Evolutionary conservation across 2,329 filamentous ascomycete genomes (phyloP), one percentile per base, ranked within the genome.

Genomic region (Alternaria hordeiaustralica): DNA sequence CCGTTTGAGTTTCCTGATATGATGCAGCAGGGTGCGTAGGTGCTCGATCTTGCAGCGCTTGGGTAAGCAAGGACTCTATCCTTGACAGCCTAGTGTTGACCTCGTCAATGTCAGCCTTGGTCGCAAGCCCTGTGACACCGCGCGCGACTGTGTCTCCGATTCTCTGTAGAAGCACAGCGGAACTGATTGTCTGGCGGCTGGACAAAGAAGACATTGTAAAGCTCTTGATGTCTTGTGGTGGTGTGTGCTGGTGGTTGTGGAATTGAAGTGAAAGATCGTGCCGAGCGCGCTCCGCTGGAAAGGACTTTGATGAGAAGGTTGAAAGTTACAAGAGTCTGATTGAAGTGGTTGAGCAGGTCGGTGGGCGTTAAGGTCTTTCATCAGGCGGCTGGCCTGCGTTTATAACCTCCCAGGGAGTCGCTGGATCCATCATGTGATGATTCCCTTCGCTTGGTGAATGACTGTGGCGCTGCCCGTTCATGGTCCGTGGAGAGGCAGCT

Each of bases 31-130:
- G 33, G 0, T 9, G 33, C 33, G 33, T 8, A 10, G 33, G 2
- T 5, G 33, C 0, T 0, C 33, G 7, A 2, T 1, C 8, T n/a
- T 36, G 33, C 33, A 36, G 33, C 1, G n/a, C 0, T n/a, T n/a
- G 33, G 4, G 4, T 36, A 3, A 36, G 33, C 15, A 36, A 10
- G 33, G 33, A 36, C 33, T 30, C 25, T 25, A 25, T 25, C 25
- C 25, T 25, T 25, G 25, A 25, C 25, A 25, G 25, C 25, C 25
- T 25, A 25, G 25, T 25, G 8, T 25, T 33, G 33, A 36, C 15
- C 33, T 5, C 15, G 33, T 36, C 33, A n/a, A 36, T 1, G 4
- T 36, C 33, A 36, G 33, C 33, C 33, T 36, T 36, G 33, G 33
- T 36, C 4, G 33, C 33, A 9, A 36, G 33, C 3, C 33, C 33